These are phyloP conservation scores for Plasmodium yoelii DNA, from an alignment of 169 alveolate species.

Conservation along the genomic window DNA sequence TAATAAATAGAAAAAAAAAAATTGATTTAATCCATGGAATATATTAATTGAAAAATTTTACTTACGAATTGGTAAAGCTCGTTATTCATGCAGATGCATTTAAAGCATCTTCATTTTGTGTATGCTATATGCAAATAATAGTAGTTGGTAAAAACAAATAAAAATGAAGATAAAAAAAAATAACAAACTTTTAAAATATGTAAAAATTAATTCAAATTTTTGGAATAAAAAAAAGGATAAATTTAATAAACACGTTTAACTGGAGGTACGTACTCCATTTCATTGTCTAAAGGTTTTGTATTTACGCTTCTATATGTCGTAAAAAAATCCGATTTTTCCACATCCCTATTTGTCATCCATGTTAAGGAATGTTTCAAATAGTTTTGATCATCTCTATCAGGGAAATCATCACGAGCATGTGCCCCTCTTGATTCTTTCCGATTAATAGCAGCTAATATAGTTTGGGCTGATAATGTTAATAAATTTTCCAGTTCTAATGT, in stretches of 20 bases:
- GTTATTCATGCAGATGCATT: no score
- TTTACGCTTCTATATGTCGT: slow-evolving; percentile 84
- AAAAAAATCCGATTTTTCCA: slow-evolving; percentile 83
- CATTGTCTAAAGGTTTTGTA: slow-evolving; percentile 90
- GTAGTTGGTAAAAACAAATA: no score
- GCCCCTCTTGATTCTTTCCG: slow-evolving; percentile 98
- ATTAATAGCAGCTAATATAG: slow-evolving; percentile 94
- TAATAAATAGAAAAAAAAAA: no score
- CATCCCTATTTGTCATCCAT: slow-evolving; percentile 83
- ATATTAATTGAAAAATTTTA: no score
- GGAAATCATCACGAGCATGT: slow-evolving; percentile 98
- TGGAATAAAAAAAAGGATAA: neutral
- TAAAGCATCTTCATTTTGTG: no score
- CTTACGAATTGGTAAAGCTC: no score
- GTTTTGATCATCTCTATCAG: slow-evolving; percentile 95
- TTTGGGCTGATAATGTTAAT: slow-evolving; percentile 92
- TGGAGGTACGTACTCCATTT: slow-evolving; percentile 93
- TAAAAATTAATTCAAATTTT: neutral
- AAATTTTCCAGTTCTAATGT: slow-evolving; percentile 96
- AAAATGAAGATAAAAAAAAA: no score
- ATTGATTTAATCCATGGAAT: no score
- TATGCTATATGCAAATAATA: no score
- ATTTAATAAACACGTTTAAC: slow-evolving; percentile 84
- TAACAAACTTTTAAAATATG: no score
- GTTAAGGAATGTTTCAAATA: slow-evolving; percentile 97